phyloP scores from a whole-genome alignment of 768 basidiomycete genomes.

The Pholiota conissans region DNA sequence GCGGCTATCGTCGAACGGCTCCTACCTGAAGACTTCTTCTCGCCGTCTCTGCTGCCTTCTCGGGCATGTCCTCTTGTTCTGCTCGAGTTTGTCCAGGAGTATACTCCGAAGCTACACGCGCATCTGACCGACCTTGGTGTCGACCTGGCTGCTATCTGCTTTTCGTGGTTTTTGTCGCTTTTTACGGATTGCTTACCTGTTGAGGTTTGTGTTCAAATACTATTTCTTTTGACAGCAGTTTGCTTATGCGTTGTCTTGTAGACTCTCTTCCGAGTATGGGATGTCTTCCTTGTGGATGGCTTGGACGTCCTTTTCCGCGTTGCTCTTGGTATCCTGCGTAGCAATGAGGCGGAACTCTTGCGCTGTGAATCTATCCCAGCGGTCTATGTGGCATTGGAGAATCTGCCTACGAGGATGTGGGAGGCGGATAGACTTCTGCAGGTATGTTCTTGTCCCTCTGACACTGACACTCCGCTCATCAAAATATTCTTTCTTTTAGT shows the following conservation, averaged over 20 bases:
- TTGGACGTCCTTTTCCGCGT: conserved; percentile 90
- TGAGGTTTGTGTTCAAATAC: conserved; percentile 58
- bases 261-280: conserved; percentile 97
- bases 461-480: not conserved
- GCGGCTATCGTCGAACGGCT: conserved; percentile 85
- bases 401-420: conserved; percentile 92
- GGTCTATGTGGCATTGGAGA: conserved; percentile 87
- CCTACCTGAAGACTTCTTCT: conserved; percentile 92
- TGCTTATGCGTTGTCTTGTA: conserved; percentile 26
- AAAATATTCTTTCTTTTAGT: conserved; percentile 31
- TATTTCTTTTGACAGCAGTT: not conserved
- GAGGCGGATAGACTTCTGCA: conserved; percentile 87
- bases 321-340: conserved; percentile 82
- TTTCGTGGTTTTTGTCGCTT: conserved; percentile 97
- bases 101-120: conserved; percentile 68
- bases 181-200: conserved; percentile 97
- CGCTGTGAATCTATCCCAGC: conserved; percentile 84
- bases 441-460: conserved; percentile 45
- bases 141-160: conserved; percentile 92
- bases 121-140: conserved; percentile 83
- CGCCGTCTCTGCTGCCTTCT: conserved; percentile 87
- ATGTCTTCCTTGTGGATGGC: conserved; percentile 92
- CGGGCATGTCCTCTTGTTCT: conserved; percentile 93
- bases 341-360: conserved; percentile 81
- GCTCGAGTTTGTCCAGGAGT: conserved; percentile 81